These are phyloP conservation scores for Detonula confervacea DNA, from an alignment of 352 stramenopile species.

Conservation along the genomic window DNA sequence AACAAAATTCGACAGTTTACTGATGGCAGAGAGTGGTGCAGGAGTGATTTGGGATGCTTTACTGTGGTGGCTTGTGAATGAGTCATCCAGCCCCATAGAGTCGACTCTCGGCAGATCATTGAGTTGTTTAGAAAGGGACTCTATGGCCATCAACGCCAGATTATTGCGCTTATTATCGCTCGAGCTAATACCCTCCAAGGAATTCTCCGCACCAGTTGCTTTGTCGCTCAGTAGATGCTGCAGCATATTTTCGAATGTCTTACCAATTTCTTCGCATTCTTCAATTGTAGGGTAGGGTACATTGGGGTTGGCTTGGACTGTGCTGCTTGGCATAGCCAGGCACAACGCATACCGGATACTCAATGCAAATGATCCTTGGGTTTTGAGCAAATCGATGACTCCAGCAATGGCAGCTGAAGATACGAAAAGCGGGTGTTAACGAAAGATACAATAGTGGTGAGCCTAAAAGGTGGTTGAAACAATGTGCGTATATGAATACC, in stretches of 20 bases:
- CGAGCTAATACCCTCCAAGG: constrained; percentile 28
- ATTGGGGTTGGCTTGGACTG: constrained; percentile 27
- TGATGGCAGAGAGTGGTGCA: not conserved
- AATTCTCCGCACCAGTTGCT: constrained; percentile 7
- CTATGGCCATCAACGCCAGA: no score
- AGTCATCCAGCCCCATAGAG: no score
- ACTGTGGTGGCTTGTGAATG: no score
- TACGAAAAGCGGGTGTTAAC: no score
- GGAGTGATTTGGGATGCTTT: no score
- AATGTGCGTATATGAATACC: no score
- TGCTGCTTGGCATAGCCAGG: constrained; percentile 45
- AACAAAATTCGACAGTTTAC: constrained; percentile 30
- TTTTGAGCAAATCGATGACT: constrained; percentile 71
- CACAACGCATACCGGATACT: constrained; percentile 67
- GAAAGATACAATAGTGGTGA: no score
- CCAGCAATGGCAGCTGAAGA: constrained; percentile 73
- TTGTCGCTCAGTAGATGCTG: constrained; percentile 31
- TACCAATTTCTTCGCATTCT: constrained; percentile 63
- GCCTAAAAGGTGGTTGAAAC: no score
- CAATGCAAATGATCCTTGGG: constrained; percentile 74
- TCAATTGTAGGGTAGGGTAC: constrained; percentile 57
- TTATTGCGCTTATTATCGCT: constrained; percentile 3
- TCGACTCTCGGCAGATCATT: no score
- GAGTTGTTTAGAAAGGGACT: no score
- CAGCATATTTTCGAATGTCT: constrained; percentile 64